Base-by-base conservation (phyloP, 2,329 filamentous ascomycete genomes). In the Venturia carpophila region DNA sequence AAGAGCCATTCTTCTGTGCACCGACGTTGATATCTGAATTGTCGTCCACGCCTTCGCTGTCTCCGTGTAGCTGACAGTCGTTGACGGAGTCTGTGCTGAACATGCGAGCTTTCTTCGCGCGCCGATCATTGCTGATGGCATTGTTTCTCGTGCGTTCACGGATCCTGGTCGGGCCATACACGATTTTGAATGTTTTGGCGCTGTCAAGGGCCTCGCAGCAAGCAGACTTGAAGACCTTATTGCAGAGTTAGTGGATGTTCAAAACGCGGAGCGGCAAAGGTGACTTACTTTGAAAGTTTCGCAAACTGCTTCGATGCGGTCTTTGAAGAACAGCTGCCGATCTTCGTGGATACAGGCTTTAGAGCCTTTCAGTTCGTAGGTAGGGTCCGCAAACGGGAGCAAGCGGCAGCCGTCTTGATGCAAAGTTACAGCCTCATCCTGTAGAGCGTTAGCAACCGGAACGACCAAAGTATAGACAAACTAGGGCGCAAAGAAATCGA, bases 211-310 rank as follows among this genome's bases (percentile, higher is more conserved):
- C 52, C 17, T 58, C 52, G n/a, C 52, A 58, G 52, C 52, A 58
- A 37, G 52, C 52, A n/a, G 52, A 58, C 30, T 58, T 58, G 52
- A 58, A 58, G 19, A 58, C 52, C 52, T 58, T 21, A 11, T 52
- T 21, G 10, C 21, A 52, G 24, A 27, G 5, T 52, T 13, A 52
- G 10, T 27, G 7, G 13, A 27, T 52, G 10, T 1, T 15, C 3
- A 27, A 4, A 15, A 15, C n/a, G 13, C 11, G 47, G 10, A 6
- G 21, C 10, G 1, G 10, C 3, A 27, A 9, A 4, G 19, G 9
- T 27, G 21, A 37, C 52, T 58, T n/a, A 37, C 52, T 37, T 21
- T 58, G 52, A 58, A 58, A 58, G 52, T 58, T 5, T 58, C 52
- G 52, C 52, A 58, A 19, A 58, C 37, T 37, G 52, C 52, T 7